Percentiles rank a stretch among this genome's conserved stretches.
Conservation (phyloP, 257 asterid species). For the Ballota nigra region DNA sequence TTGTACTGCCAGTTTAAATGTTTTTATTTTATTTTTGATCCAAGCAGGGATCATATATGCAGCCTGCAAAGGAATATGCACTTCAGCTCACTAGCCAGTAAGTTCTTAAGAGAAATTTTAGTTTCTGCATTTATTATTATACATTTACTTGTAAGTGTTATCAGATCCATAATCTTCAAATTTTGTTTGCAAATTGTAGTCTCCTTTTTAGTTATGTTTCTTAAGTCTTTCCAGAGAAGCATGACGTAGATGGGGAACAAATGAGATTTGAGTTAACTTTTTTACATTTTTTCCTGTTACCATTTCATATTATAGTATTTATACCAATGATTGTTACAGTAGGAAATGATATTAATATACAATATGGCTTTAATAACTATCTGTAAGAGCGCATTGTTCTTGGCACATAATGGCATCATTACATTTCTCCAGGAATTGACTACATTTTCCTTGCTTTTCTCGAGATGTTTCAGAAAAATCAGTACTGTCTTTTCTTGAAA, state of each 20-base stretch:
- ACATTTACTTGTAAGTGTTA: neutral
- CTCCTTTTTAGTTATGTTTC: neutral
- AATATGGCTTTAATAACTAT: neutral
- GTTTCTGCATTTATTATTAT: slow-evolving; percentile 7
- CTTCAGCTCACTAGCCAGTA: slow-evolving; percentile 71
- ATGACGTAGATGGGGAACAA: neutral
- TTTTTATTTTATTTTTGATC: slow-evolving; percentile 15
- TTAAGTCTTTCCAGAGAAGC: slow-evolving; percentile 12
- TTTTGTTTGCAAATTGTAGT: neutral
- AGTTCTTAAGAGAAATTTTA: slow-evolving; percentile 29
- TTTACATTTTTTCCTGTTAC: neutral
- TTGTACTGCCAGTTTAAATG: slow-evolving; percentile 8
- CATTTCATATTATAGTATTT: neutral
- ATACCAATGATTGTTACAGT: neutral
- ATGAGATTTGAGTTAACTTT: neutral
- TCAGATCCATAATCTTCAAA: neutral
- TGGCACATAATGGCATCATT: neutral
- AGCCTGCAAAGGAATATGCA: slow-evolving; percentile 86
- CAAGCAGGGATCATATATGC: slow-evolving; percentile 86
- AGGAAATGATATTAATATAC: neutral
- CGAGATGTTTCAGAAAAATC: neutral
- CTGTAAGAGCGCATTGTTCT: neutral
- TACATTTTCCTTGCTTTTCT: neutral
- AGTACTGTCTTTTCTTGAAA: neutral
- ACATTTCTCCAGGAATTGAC: neutral